A percentile compares a stretch with the other conserved stretches of the same genome.
Evolutionary conservation across 148 eudicot genomes (phyloP).

Genomic region (Chenopodium quinoa): DNA sequence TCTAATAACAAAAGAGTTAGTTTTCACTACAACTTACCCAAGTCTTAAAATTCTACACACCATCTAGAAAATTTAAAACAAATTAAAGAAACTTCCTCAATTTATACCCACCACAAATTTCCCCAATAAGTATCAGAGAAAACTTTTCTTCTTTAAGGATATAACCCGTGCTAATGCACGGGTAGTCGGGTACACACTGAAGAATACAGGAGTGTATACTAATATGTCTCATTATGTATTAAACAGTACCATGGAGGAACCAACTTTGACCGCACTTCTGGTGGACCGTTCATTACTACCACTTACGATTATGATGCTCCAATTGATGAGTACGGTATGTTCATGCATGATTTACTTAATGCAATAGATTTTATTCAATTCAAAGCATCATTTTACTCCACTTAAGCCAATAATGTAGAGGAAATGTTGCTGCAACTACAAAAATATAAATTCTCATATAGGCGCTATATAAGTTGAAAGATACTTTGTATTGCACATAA

Average conservation of each 20-base stretch:
- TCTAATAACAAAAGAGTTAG: too few species aligned
- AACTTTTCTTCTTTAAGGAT: too few species aligned
- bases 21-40: too few species aligned
- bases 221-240: conserved; percentile 14
- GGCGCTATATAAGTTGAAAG: background rate
- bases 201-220: background rate
- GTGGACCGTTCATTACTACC: conserved; percentile 90
- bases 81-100: too few species aligned
- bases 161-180: too few species aligned
- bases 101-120: too few species aligned
- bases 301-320: conserved; percentile 99
- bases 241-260: conserved; percentile 97
- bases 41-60: too few species aligned
- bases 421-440: background rate
- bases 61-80: too few species aligned
- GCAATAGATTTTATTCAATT: background rate
- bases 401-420: background rate
- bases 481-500: background rate
- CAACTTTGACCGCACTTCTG: conserved; percentile 75
- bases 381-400: background rate
- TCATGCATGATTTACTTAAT: background rate
- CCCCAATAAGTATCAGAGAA: too few species aligned
- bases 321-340: conserved; percentile 88
- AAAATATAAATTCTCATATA: background rate
- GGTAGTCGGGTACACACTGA: background rate